phyloP scores from a whole-genome alignment of 2,329 filamentous ascomycete species.

The Fusarium avenaceum region DNA sequence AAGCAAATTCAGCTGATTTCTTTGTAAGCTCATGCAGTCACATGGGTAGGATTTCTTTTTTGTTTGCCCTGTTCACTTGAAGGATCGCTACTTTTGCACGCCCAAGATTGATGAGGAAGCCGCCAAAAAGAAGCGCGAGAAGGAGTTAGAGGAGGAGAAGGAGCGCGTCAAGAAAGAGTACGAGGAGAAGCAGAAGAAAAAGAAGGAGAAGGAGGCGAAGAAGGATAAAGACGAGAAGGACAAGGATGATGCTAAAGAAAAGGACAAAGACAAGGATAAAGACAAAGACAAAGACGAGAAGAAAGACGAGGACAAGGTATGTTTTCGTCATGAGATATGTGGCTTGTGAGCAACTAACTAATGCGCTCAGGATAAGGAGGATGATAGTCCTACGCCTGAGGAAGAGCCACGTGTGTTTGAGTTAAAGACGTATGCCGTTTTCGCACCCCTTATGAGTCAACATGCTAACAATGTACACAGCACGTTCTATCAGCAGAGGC shows the following conservation, averaged over 20 bases:
- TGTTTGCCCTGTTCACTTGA: conserved; percentile 84
- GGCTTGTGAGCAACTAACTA: neutral
- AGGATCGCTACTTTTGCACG: conserved; percentile 83
- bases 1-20: conserved; percentile 20
- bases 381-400: conserved; percentile 32
- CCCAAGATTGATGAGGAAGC: conserved; percentile 79
- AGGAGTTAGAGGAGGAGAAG: conserved; percentile 74
- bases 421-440: conserved; percentile 75
- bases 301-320: conserved; percentile 38
- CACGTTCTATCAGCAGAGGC: conserved; percentile 86
- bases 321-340: neutral
- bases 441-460: accelerated
- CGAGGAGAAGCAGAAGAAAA: conserved; percentile 77
- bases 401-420: conserved; percentile 85
- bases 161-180: conserved; percentile 81
- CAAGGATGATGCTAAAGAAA: conserved; percentile 56
- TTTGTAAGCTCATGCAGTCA: conserved; percentile 24
- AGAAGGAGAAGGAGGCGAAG: conserved; percentile 72
- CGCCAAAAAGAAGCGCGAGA: conserved; percentile 70
- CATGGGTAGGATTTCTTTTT: conserved; percentile 83
- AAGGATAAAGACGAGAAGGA: conserved; percentile 61
- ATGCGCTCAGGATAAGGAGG: conserved; percentile 37
- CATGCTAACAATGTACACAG: conserved; percentile 58
- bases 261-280: conserved; percentile 53
- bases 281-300: conserved; percentile 50